These are phyloP conservation scores for Isabelozyma heimii DNA, from an alignment of 805 yeast genomes.

Conservation along the genomic window DNA sequence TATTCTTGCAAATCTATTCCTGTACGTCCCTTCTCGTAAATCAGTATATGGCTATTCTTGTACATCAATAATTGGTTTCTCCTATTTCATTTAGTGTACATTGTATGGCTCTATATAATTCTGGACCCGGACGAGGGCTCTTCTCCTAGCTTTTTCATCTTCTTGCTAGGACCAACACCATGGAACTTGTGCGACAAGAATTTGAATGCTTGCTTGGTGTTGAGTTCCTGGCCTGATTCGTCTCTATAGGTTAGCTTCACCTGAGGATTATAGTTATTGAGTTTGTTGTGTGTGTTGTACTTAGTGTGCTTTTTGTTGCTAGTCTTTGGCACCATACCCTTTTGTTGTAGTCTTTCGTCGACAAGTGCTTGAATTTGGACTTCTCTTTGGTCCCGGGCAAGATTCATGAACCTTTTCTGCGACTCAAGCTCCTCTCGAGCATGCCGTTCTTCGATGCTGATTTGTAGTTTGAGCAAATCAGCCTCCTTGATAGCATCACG, in stretches of 20 bases:
- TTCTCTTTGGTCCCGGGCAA: slow-evolving; percentile 27
- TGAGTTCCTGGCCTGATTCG: slow-evolving; percentile 56
- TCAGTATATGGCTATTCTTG: too few relatives aligned
- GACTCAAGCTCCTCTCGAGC: slow-evolving; percentile 24
- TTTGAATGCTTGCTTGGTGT: slow-evolving; percentile 73
- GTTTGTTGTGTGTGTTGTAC: slow-evolving; percentile 11
- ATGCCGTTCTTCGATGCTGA: slow-evolving; percentile 31
- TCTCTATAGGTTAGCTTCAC: slow-evolving; percentile 62
- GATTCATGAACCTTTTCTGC: slow-evolving; percentile 22
- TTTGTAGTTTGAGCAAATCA: slow-evolving; percentile 25
- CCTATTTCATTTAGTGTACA: too few relatives aligned
- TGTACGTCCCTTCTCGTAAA: too few relatives aligned
- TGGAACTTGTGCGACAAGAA: slow-evolving; percentile 76
- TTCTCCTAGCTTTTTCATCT: slow-evolving; percentile 5
- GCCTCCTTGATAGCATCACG: slow-evolving; percentile 24
- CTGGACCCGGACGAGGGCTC: slow-evolving; percentile 1
- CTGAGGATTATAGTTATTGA: slow-evolving; percentile 41
- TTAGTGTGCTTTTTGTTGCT: not conserved
- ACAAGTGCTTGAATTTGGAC: slow-evolving; percentile 21
- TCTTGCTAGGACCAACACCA: slow-evolving; percentile 42
- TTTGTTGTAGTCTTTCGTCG: slow-evolving; percentile 25
- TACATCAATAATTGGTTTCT: too few relatives aligned
- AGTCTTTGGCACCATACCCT: slow-evolving; percentile 17
- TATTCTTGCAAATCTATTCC: too few relatives aligned
- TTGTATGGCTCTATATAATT: not conserved